Conservation (phyloP, 331 rosid species). For the Prunus yedoensis region DNA sequence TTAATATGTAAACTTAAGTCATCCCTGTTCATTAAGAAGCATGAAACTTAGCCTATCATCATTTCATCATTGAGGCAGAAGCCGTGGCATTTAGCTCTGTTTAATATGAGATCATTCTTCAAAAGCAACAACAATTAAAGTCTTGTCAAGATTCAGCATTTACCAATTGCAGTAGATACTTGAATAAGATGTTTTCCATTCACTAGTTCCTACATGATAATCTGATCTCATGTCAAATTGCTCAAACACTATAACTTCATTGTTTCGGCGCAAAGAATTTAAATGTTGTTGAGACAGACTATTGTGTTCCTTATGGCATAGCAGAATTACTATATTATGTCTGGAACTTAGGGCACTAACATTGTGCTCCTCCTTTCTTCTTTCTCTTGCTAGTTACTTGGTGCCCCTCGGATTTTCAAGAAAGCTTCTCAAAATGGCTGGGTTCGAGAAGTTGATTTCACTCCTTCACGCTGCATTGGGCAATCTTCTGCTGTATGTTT, state of each 20-base stretch:
- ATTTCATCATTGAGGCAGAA: too few relatives aligned
- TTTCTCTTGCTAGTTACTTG: constrained; percentile 23
- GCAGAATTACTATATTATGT: neutral
- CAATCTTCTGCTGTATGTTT: constrained; percentile 36
- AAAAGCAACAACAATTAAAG: too few relatives aligned
- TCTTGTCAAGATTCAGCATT: too few relatives aligned
- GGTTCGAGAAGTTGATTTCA: constrained; percentile 40
- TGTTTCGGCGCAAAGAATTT: neutral
- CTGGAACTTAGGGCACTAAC: neutral
- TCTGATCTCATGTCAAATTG: neutral
- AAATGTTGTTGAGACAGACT: neutral
- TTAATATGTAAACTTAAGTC: neutral
- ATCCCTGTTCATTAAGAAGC: neutral
- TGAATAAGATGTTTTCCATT: too few relatives aligned
- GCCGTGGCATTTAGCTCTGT: too few relatives aligned
- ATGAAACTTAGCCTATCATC: neutral
- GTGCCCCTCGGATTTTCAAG: constrained; percentile 31
- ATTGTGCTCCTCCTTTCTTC: neutral
- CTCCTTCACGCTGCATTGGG: constrained; percentile 34
- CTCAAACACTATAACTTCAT: neutral
- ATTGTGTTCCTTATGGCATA: neutral
- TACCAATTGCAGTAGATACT: too few relatives aligned
- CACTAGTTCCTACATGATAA: neutral
- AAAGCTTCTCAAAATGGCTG: constrained; percentile 10
- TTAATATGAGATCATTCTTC: too few relatives aligned